Conservation (phyloP, 495 filamentous ascomycete species). For the Xylaria grammica region DNA sequence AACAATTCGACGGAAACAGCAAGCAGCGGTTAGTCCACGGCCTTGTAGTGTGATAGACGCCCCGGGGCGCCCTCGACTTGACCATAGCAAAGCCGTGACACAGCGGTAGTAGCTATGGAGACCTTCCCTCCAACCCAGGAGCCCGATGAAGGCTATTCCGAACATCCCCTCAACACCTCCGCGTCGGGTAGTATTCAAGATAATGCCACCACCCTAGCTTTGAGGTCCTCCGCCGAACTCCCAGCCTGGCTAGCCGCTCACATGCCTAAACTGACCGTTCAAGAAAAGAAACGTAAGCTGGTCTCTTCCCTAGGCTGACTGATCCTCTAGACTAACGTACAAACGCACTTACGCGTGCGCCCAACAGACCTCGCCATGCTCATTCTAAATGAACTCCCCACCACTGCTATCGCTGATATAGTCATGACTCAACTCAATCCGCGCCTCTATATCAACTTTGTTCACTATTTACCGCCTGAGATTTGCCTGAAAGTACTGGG, state of each 20-base stretch:
- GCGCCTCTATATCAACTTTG: constrained; percentile 89
- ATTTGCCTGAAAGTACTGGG: constrained; percentile 87
- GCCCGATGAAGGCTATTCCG: constrained; percentile 65
- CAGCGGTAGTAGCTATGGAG: constrained; percentile 34
- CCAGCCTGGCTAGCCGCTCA: constrained; percentile 53
- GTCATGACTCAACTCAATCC: constrained; percentile 73
- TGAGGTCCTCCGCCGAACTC: constrained; percentile 37
- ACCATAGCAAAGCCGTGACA: constrained; percentile 1
- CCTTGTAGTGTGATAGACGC: background rate
- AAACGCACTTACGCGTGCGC: constrained; percentile 11
- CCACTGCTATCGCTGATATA: constrained; percentile 74
- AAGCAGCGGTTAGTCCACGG: background rate
- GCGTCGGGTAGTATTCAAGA: constrained; percentile 32
- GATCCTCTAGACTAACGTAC: background rate
- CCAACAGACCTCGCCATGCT: constrained; percentile 64
- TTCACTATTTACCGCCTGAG: constrained; percentile 82
- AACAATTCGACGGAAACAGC: background rate
- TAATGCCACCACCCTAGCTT: constrained; percentile 30
- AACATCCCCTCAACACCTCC: constrained; percentile 57
- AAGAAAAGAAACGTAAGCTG: constrained; percentile 55
- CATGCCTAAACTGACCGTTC: constrained; percentile 49
- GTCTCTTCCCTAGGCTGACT: background rate
- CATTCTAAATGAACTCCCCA: constrained; percentile 74
- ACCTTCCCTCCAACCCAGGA: constrained; percentile 43
- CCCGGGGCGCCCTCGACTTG: constrained; percentile 6